A percentile compares a stretch with the other conserved stretches of the same genome.
Conservation (phyloP, 108 stramenopile species). For the Cylindrotheca fusiformis region DNA sequence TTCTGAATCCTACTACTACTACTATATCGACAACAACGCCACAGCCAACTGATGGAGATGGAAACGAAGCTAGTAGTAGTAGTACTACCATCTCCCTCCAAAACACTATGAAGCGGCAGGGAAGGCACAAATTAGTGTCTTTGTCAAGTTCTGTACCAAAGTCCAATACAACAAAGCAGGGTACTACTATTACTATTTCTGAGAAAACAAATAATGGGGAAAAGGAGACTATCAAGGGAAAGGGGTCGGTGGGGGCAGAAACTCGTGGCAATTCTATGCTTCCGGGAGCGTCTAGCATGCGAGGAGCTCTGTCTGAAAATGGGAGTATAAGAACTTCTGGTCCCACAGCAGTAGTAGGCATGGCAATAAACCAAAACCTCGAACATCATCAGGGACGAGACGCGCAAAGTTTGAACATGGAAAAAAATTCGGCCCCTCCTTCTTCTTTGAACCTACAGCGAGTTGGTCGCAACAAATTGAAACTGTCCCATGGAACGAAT, state of each 20-base stretch:
- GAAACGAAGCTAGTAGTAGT: not conserved
- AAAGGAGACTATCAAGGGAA: no score
- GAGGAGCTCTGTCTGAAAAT: not conserved
- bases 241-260: no score
- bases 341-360: no score
- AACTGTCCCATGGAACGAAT: not conserved
- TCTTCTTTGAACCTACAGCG: no score
- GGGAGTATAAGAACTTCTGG: not conserved
- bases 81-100: not conserved
- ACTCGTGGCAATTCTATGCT: not conserved
- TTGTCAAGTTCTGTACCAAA: not conserved
- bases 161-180: not conserved
- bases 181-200: not conserved
- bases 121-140: not conserved
- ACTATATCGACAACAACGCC: not conserved
- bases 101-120: not conserved
- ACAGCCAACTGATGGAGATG: not conserved
- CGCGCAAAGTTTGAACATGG: not conserved
- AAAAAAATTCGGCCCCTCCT: slow-evolving; percentile 1
- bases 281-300: not conserved
- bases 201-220: not conserved
- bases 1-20: slow-evolving; percentile 1
- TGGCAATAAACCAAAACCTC: no score
- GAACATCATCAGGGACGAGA: not conserved
- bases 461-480: slow-evolving; percentile 13